Evolutionary conservation across 305 asterid genomes (phyloP).

Genomic region (Fraxinus sp.): DNA sequence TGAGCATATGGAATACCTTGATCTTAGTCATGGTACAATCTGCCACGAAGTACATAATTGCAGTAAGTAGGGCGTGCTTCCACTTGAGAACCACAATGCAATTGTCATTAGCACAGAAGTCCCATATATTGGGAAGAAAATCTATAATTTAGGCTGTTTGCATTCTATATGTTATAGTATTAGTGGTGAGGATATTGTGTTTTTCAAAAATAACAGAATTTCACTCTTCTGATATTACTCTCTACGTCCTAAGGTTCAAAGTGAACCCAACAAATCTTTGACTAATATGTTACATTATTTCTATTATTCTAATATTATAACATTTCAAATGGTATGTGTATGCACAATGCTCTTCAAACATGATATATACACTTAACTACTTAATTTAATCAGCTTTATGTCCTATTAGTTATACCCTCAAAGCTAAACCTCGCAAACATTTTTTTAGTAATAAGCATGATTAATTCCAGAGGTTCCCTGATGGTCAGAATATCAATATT

Average conservation of each 20-base stretch:
- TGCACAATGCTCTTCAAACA: not conserved
- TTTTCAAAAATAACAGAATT: not conserved
- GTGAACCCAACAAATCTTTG: not conserved
- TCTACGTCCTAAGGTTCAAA: not conserved
- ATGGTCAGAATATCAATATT: not conserved
- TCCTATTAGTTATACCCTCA: not conserved
- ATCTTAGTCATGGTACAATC: constrained; percentile 5
- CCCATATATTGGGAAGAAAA: not conserved
- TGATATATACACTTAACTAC: not conserved
- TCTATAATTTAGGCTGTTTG: not conserved
- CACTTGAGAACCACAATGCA: not conserved
- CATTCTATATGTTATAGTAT: not conserved
- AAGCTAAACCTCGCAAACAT: not conserved
- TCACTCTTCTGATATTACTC: not conserved
- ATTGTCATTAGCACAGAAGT: not conserved
- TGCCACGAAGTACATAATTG: not conserved
- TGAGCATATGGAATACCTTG: constrained; percentile 13
- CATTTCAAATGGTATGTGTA: not conserved
- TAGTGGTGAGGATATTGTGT: not conserved
- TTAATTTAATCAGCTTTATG: not conserved
- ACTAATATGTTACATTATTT: not conserved
- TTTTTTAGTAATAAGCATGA: not conserved
- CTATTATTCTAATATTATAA: not conserved
- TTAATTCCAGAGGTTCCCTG: not conserved
- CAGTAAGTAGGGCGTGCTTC: not conserved